These are phyloP conservation scores for Aspergillus udagawae DNA, from an alignment of 2,329 filamentous ascomycete species.

Conservation along the genomic window DNA sequence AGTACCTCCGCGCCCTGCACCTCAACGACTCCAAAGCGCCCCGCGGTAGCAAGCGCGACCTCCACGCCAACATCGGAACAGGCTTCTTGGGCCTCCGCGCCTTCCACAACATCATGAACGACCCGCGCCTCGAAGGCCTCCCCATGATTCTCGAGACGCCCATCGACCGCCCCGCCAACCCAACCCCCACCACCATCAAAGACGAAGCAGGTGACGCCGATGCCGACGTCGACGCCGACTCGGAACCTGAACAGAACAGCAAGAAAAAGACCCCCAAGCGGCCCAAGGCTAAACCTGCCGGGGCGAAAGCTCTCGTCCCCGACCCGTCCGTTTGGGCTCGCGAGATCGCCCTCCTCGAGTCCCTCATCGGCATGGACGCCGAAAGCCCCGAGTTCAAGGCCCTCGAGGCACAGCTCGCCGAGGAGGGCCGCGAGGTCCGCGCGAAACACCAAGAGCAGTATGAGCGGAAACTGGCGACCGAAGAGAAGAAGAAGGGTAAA, in stretches of 20 bases:
- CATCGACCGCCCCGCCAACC: constrained; percentile 64
- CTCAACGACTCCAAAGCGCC: constrained; percentile 96
- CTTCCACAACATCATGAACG: constrained; percentile 89
- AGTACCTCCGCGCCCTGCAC: constrained; percentile 82
- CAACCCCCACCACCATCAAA: constrained; percentile 11
- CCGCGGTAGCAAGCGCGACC: constrained; percentile 71
- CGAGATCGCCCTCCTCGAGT: constrained; percentile 93
- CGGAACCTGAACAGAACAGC: constrained; percentile 14
- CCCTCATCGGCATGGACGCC: constrained; percentile 76
- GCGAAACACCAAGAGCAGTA: constrained; percentile 73
- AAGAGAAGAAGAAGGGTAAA: constrained; percentile 45
- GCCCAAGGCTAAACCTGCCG: constrained; percentile 5
- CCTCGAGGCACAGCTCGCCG: constrained; percentile 62
- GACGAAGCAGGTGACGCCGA: constrained; percentile 9
- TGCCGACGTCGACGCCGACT: constrained; percentile 15
- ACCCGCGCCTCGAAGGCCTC: constrained; percentile 67
- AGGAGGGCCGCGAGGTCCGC: constrained; percentile 66
- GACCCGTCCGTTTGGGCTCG: constrained; percentile 83
- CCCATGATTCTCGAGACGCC: constrained; percentile 98
- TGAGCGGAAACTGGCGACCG: constrained; percentile 66
- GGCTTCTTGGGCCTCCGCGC: constrained; percentile 86
- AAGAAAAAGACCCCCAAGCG: constrained; percentile 20
- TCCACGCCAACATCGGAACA: constrained; percentile 95
- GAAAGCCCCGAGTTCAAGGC: constrained; percentile 68
- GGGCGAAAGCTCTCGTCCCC: constrained; percentile 47